Conservation (phyloP, 108 stramenopile genomes). For the Nitzschia inconspicua region DNA sequence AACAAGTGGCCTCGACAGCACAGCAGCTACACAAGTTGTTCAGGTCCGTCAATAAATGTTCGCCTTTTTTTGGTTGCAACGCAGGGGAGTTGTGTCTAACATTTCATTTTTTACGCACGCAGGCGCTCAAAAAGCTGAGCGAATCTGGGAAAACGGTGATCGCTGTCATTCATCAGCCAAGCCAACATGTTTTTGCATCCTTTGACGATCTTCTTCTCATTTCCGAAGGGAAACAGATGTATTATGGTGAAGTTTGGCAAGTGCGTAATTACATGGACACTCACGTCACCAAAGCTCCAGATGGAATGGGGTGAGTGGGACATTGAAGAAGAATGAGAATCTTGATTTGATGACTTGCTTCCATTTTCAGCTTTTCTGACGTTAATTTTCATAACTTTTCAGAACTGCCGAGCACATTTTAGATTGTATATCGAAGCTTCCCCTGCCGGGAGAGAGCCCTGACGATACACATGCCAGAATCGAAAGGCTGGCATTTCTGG, state of each 20-base stretch:
- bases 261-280: constrained; percentile 57
- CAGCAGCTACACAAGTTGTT: constrained; percentile 66
- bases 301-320: constrained; percentile 44
- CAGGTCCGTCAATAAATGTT: too few species aligned
- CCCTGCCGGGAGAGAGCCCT: constrained; percentile 23
- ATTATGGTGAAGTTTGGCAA: constrained; percentile 64
- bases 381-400: background rate
- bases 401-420: constrained; percentile 69
- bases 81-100: too few species aligned
- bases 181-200: constrained; percentile 68
- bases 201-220: constrained; percentile 86
- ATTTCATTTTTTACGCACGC: too few species aligned
- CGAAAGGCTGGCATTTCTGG: constrained; percentile 41
- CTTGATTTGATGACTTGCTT: background rate
- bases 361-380: background rate
- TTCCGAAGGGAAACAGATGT: constrained; percentile 84
- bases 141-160: constrained; percentile 79
- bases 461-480: constrained; percentile 49
- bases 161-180: constrained; percentile 89
- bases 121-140: constrained; percentile 68
- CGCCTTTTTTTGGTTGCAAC: too few species aligned
- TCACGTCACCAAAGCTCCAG: constrained; percentile 48
- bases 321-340: too few species aligned
- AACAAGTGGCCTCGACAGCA: constrained; percentile 73
- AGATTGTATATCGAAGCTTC: constrained; percentile 68